Conservation (phyloP, 1,284 basidiomycete species). For the Mycosarcoma maydis region DNA sequence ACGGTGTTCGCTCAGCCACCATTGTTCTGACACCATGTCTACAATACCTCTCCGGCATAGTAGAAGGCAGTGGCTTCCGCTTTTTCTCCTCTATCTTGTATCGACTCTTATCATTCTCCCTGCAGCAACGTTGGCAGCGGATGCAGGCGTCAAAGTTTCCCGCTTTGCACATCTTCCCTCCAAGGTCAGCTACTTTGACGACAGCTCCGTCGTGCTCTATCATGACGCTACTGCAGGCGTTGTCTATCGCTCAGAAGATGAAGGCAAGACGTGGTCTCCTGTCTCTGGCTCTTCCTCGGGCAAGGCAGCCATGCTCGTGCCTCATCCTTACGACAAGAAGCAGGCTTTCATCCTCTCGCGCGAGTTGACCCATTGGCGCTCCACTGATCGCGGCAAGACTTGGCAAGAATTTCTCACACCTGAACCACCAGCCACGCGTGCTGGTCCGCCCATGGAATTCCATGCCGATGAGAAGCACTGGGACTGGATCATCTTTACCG, state of each 20-base stretch:
- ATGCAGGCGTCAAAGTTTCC: constrained; percentile 68
- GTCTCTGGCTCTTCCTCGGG: constrained; percentile 76
- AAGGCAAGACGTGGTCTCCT: constrained; percentile 82
- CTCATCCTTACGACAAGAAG: constrained; percentile 83
- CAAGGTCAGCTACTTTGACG: constrained; percentile 91
- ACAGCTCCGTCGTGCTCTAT: constrained; percentile 82
- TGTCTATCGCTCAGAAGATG: constrained; percentile 84
- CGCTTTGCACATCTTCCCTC: constrained; percentile 76
- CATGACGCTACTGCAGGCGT: constrained; percentile 78
- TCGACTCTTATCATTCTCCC: constrained; percentile 3
- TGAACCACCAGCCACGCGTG: constrained; percentile 49
- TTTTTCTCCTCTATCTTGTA: constrained; percentile 1
- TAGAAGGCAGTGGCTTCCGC: constrained; percentile 1
- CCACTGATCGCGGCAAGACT: constrained; percentile 57
- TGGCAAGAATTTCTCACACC: constrained; percentile 63
- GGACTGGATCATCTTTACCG: constrained; percentile 60
- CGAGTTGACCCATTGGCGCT: constrained; percentile 59
- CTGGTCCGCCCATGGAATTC: constrained; percentile 59
- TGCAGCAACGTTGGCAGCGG: constrained; percentile 3
- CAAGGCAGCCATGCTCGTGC: constrained; percentile 78
- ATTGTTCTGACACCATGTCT: no score
- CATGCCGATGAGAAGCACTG: constrained; percentile 60
- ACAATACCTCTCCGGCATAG: constrained; percentile 1
- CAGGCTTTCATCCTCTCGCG: constrained; percentile 60
- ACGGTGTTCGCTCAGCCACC: no score